Evolutionary conservation across 805 yeast genomes (phyloP).

Genomic region (Nakazawaea siamensis): DNA sequence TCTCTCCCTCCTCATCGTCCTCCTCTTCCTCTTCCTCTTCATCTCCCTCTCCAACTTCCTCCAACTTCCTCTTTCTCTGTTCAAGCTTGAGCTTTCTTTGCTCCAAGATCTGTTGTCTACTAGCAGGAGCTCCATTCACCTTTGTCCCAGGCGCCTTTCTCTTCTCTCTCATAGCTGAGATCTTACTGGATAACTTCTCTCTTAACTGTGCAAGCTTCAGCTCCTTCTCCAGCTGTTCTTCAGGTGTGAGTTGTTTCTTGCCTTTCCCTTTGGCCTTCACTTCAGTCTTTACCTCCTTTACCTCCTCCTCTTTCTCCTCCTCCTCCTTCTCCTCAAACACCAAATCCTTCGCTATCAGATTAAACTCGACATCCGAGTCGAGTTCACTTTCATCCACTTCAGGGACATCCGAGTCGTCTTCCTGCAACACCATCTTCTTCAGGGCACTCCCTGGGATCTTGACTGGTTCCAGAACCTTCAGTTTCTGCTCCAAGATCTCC

Average conservation of each 20-base stretch:
- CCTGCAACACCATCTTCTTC: conserved; percentile 11
- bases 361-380: conserved; percentile 12
- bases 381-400: conserved; percentile 11
- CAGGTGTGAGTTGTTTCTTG: conserved; percentile 28
- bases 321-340: conserved; percentile 22
- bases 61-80: conserved; percentile 22
- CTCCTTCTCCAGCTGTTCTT: conserved; percentile 40
- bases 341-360: conserved; percentile 45
- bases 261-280: conserved; percentile 10
- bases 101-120: conserved; percentile 72
- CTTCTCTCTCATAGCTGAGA: conserved; percentile 59
- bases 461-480: conserved; percentile 44
- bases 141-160: conserved; percentile 90
- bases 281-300: conserved; percentile 34
- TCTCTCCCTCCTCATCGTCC: conserved; percentile 25
- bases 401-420: conserved; percentile 19
- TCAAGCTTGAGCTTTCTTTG: conserved; percentile 47
- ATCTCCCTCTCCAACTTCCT: conserved; percentile 24
- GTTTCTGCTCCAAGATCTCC: conserved; percentile 49
- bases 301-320: conserved; percentile 29
- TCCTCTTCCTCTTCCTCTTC: conserved; percentile 34
- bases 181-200: conserved; percentile 71
- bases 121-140: conserved; percentile 71
- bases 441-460: conserved; percentile 22
- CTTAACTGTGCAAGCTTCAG: conserved; percentile 60